Evolutionary conservation across 768 basidiomycete genomes (phyloP).

Genomic region (Nidularia sp.): DNA sequence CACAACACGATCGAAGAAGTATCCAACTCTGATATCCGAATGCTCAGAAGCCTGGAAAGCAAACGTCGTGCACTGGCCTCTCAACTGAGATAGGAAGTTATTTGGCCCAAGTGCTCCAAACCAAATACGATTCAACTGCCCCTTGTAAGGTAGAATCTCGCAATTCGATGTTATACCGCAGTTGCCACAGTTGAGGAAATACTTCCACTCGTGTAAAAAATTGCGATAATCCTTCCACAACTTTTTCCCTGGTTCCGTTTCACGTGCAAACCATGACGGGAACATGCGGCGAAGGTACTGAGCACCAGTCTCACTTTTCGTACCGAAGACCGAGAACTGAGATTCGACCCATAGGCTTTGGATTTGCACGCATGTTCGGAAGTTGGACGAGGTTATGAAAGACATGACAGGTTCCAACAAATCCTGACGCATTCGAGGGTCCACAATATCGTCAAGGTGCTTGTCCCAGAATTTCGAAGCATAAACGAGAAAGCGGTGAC

Average conservation of each 20-base stretch:
- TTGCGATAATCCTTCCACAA: conserved; percentile 15
- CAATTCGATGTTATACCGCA: conserved; percentile 3
- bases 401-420: conserved; percentile 8
- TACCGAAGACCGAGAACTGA: conserved; percentile 15
- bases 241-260: not conserved
- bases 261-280: conserved; percentile 18
- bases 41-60: not conserved
- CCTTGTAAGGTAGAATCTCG: conserved; percentile 6
- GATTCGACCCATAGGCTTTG: conserved; percentile 24
- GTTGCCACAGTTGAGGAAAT: conserved; percentile 12
- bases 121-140: conserved; percentile 23
- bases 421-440: not conserved
- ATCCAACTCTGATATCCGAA: not conserved
- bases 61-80: not conserved
- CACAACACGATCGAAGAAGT: conserved; percentile 1
- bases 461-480: conserved; percentile 27
- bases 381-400: conserved; percentile 21
- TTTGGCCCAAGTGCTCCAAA: conserved; percentile 17
- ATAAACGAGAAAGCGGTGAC: conserved; percentile 20
- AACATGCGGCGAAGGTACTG: conserved; percentile 5
- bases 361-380: conserved; percentile 22
- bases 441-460: conserved; percentile 16
- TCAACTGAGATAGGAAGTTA: conserved; percentile 14
- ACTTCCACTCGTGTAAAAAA: conserved; percentile 20
- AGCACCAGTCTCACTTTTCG: not conserved